Evolutionary conservation across 2,329 filamentous ascomycete species (phyloP).

Genomic region (Thielaviopsis populi): DNA sequence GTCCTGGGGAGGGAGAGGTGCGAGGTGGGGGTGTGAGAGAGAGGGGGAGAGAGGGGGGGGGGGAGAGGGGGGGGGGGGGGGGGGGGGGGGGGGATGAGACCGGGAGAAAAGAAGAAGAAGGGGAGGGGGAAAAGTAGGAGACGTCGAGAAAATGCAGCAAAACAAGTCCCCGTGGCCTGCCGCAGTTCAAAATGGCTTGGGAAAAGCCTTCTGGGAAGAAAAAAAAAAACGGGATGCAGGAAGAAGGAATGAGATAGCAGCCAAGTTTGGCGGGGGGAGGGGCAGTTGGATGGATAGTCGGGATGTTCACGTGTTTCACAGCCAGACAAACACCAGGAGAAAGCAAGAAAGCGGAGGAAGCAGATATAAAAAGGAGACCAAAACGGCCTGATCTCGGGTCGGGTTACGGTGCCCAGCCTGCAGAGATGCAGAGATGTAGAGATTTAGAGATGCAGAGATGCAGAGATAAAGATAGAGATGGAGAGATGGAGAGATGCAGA

Average conservation of each 20-base stretch:
- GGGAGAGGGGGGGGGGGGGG: not conserved
- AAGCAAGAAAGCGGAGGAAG: not conserved
- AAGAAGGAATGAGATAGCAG: not conserved
- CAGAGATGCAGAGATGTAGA: no score
- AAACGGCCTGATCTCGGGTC: not conserved
- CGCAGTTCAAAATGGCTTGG: not conserved
- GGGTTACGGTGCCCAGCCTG: no score
- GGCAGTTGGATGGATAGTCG: not conserved
- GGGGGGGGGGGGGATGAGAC: no score
- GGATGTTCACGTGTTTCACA: not conserved
- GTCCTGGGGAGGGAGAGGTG: no score
- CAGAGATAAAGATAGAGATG: no score
- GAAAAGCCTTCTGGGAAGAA: not conserved
- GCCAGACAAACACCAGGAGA: not conserved
- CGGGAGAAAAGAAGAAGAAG: not conserved
- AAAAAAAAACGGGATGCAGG: not conserved
- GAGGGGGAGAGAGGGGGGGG: not conserved
- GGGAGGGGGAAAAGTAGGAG: not conserved
- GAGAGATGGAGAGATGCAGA: no score
- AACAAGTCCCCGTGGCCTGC: not conserved
- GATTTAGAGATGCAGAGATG: no score
- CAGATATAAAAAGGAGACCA: not conserved
- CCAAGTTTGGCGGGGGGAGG: not conserved
- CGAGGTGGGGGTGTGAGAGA: no score
- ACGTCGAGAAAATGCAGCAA: not conserved